phyloP scores from a whole-genome alignment of 108 stramenopile species.

The Nitzschia palea region DNA sequence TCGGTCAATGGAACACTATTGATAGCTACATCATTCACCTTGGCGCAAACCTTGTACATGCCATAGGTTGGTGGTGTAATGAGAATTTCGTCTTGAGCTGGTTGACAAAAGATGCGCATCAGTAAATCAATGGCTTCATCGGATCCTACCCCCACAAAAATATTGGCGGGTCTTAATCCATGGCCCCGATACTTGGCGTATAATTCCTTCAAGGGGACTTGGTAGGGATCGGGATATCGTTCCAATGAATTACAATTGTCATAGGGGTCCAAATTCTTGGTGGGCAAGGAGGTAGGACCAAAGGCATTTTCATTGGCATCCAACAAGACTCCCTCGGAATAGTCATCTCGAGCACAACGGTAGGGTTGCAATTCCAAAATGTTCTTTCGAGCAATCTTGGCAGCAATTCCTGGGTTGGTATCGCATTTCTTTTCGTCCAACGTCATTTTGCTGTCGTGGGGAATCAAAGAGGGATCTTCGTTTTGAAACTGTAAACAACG shows the following conservation, averaged over 20 bases:
- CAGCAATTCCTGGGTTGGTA: conserved; percentile 45
- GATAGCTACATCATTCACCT: conserved; percentile 90
- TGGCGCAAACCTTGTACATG: conserved; percentile 97
- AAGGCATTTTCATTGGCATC: conserved; percentile 96
- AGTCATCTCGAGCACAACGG: conserved; percentile 96
- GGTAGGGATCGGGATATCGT: conserved; percentile 94
- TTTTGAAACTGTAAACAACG: too few species aligned
- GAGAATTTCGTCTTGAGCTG: conserved; percentile 80
- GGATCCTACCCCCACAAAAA: conserved; percentile 95
- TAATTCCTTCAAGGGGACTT: conserved; percentile 71
- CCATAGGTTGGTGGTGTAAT: conserved; percentile 95
- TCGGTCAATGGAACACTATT: conserved; percentile 72
- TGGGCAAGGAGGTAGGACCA: conserved; percentile 73
- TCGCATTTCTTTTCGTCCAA: background rate
- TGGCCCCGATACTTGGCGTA: conserved; percentile 67
- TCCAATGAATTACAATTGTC: conserved; percentile 69
- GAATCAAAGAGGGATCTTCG: too few species aligned
- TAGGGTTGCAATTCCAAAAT: conserved; percentile 90
- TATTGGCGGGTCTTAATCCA: conserved; percentile 71
- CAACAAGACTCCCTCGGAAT: conserved; percentile 85
- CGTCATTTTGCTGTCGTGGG: too few species aligned
- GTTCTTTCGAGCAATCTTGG: conserved; percentile 86
- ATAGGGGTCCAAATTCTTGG: conserved; percentile 60
- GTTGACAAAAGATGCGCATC: conserved; percentile 92
- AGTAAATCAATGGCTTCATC: conserved; percentile 97